Conservation (phyloP, 1,284 basidiomycete species). For the Jaminaea rosea region DNA sequence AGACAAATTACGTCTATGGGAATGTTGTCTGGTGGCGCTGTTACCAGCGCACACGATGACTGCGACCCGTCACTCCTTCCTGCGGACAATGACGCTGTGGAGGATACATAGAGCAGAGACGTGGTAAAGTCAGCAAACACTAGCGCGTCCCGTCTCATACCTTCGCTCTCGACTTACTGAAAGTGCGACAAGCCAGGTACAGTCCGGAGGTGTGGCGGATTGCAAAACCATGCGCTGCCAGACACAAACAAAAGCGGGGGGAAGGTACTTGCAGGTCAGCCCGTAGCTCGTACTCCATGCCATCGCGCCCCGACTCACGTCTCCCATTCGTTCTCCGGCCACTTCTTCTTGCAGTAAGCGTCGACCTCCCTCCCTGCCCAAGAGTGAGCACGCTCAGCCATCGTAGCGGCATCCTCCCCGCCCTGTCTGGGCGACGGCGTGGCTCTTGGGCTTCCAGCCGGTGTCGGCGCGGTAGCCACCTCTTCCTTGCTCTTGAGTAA, state of each 20-base stretch:
- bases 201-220: conserved; percentile 22
- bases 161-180: conserved; percentile 9
- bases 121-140: conserved; percentile 49
- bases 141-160: not conserved
- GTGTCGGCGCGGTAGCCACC: not conserved
- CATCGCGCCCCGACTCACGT: conserved; percentile 3
- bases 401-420: not conserved
- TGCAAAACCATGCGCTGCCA: conserved; percentile 32
- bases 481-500: conserved; percentile 1
- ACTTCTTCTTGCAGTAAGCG: conserved; percentile 12
- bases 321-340: conserved; percentile 13
- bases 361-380: conserved; percentile 18
- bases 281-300: conserved; percentile 20
- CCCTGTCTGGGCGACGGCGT: no score
- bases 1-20: not conserved
- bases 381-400: conserved; percentile 12
- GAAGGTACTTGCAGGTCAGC: not conserved
- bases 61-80: no score
- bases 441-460: no score
- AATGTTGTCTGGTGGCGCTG: not conserved
- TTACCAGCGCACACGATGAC: conserved; percentile 61
- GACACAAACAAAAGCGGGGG: no score
- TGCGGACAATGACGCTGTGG: conserved; percentile 56
- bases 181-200: conserved; percentile 30
- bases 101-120: conserved; percentile 55